Conservation (phyloP, 352 stramenopile species). For the Porosira glacialis region DNA sequence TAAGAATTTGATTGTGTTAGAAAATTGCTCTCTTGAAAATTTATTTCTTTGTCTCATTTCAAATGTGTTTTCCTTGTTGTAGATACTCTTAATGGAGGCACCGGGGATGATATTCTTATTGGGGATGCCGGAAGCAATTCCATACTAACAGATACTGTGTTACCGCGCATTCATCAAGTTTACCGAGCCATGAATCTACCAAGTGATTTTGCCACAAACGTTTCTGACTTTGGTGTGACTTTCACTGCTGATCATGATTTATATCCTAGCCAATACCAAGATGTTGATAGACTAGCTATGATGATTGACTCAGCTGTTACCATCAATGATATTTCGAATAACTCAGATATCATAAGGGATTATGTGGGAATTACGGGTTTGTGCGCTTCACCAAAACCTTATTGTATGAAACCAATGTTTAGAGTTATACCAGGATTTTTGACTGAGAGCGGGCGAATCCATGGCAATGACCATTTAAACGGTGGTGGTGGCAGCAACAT, state of each 20-base stretch:
- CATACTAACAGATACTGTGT: conserved; percentile 13
- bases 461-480: conserved; percentile 17
- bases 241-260: conserved; percentile 35
- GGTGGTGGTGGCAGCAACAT: conserved; percentile 9
- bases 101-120: conserved; percentile 24
- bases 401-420: conserved; percentile 39
- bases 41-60: not conserved
- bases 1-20: conserved; percentile 21
- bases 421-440: conserved; percentile 25
- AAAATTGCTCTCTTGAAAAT: too few species aligned
- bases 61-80: conserved; percentile 7
- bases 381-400: conserved; percentile 7
- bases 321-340: conserved; percentile 15
- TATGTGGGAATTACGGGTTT: conserved; percentile 21
- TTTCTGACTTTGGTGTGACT: conserved; percentile 20
- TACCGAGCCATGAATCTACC: conserved; percentile 15
- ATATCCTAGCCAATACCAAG: conserved; percentile 21
- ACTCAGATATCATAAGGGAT: conserved; percentile 21
- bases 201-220: conserved; percentile 7
- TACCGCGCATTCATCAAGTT: conserved; percentile 38
- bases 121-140: conserved; percentile 29
- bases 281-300: conserved; percentile 23
- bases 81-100: conserved; percentile 6
- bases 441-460: conserved; percentile 7
- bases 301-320: conserved; percentile 31